Evolutionary conservation across 169 alveolate species (phyloP), one percentile per base, ranked within the genome.

Genomic region (Theileria equi): DNA sequence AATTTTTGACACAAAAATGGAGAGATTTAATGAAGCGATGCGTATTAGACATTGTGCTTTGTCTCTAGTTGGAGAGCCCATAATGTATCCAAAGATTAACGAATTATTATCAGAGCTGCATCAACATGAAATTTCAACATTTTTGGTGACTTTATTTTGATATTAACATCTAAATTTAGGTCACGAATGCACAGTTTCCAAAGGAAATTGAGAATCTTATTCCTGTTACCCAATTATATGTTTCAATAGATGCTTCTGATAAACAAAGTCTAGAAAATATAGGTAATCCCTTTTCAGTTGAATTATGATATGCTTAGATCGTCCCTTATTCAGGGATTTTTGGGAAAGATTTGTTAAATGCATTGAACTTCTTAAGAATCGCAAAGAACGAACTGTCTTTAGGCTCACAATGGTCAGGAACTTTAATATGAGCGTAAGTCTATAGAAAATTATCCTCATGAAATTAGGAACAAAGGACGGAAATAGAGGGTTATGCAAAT

Each of bases 21-120:
- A 85, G 26, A 47, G 91, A 29, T 66, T 85, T 65, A 54, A 53
- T 1, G 83, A 85, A 41, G 91, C 89, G 16, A 45, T 62, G 79
- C 45, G 68, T 45, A 71, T 86, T 44, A 63, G 86, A 53, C 95
- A 90, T 54, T 88, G 94, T 71, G 95, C 95, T 3, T 73, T 90
- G 44, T 85, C 94, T 8, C 88, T 92, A 50, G 95, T 92, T 2
- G 96, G 96, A 26, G 96, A 92, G 77, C 95, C 96, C n/a, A 89
- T 92, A 26, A 89, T 90, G 94, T 92, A 90, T 70, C 93, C 96
- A 7, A 88, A 72, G 64, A 89, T 92, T 64, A 92, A 92, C 67
- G 89, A 88, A 72, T 72, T 91, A 52, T 61, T 92, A 47, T 68
- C 52, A 35, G 91, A 76, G 25, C 80, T 92, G 55, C 96, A 92